phyloP scores from a whole-genome alignment of 1,284 basidiomycete genomes.

The Peniophora sp. region DNA sequence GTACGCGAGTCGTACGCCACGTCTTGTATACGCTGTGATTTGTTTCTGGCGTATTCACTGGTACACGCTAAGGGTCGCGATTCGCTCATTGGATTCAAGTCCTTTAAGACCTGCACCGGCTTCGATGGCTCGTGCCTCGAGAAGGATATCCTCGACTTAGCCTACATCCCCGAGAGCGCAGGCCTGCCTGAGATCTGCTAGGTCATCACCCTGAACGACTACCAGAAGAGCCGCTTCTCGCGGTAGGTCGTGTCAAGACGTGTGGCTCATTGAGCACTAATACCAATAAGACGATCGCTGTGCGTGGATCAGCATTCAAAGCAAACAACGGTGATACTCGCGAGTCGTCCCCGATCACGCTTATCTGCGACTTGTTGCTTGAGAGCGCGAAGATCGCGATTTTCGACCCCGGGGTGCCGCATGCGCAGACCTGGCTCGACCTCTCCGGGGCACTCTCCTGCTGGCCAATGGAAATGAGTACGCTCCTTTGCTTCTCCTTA shows the following conservation, averaged over 20 bases:
- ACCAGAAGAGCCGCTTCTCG: constrained; percentile 88
- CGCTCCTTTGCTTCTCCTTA: constrained; percentile 19
- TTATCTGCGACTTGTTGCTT: constrained; percentile 88
- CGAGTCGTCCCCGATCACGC: constrained; percentile 93
- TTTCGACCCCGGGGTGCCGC: constrained; percentile 86
- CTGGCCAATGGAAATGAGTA: constrained; percentile 50
- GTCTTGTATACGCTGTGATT: no score
- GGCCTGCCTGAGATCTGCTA: constrained; percentile 93
- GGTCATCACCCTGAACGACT: constrained; percentile 94
- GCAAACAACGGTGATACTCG: constrained; percentile 96
- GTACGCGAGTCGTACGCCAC: no score
- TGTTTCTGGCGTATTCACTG: no score
- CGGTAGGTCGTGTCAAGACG: constrained; percentile 88
- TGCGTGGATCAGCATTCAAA: constrained; percentile 96
- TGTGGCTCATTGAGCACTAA: constrained; percentile 99
- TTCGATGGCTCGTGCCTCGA: constrained; percentile 99
- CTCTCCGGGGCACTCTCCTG: constrained; percentile 59
- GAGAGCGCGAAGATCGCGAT: constrained; percentile 84
- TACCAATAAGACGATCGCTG: constrained; percentile 91
- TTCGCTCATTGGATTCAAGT: constrained; percentile 89
- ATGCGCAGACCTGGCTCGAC: constrained; percentile 71
- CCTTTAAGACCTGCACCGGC: constrained; percentile 92
- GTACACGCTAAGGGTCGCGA: constrained; percentile 93
- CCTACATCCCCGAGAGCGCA: constrained; percentile 91
- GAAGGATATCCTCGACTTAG: constrained; percentile 98